Conservation (phyloP, 2,329 filamentous ascomycete species). For the Aureobasidium sp. region DNA sequence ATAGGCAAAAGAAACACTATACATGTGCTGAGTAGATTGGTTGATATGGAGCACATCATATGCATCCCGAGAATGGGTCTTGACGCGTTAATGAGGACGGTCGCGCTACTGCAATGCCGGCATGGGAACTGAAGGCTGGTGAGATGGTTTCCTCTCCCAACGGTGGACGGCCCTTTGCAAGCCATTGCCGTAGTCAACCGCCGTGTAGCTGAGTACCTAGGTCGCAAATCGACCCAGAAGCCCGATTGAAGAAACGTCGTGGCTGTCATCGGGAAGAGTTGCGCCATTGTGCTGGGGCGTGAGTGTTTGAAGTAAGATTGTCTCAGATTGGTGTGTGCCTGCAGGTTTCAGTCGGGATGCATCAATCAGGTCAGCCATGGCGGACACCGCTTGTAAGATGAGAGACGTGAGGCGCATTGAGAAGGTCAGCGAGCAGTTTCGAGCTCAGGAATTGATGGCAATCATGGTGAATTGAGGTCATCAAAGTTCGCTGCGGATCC, state of each 20-base stretch:
- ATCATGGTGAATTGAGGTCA: not conserved
- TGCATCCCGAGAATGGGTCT: not conserved
- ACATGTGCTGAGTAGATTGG: not conserved
- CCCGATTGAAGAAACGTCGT: not conserved
- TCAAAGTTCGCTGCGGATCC: not conserved
- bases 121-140: constrained; percentile 2
- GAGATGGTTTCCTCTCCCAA: not conserved
- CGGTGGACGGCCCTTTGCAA: not conserved
- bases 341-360: constrained; percentile 10
- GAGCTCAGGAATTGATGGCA: not conserved
- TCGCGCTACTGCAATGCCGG: constrained; percentile 7
- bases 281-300: constrained; percentile 4
- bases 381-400: not conserved
- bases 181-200: constrained; percentile 1
- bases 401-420: not conserved
- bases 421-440: not conserved
- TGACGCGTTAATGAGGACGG: not conserved
- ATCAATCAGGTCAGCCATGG: not conserved
- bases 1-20: not conserved
- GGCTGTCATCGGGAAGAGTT: constrained; percentile 6
- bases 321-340: constrained; percentile 7
- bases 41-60: not conserved
- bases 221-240: not conserved
- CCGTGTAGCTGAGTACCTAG: not conserved
- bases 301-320: constrained; percentile 9